phyloP scores from a whole-genome alignment of 225 moss, liverwort and hornwort genomes.

The Sphagnum contortum region DNA sequence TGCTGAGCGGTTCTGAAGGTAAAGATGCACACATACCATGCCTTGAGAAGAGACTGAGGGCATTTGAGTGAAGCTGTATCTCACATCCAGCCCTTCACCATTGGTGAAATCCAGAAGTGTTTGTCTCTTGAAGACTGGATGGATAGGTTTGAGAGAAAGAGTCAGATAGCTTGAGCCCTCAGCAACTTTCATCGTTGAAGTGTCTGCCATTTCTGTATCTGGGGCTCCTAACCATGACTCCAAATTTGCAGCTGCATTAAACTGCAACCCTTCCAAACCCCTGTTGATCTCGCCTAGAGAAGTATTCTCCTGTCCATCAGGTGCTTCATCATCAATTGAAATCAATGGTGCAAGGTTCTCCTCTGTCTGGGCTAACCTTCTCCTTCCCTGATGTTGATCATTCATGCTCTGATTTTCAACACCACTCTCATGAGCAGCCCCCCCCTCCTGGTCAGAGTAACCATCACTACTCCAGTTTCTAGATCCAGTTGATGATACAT shows the following conservation, averaged over 20 bases:
- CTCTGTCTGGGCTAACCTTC: background rate
- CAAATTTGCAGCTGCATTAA: constrained; percentile 43
- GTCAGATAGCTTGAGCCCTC: constrained; percentile 55
- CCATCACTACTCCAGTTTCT: constrained; percentile 27
- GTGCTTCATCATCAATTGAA: constrained; percentile 39
- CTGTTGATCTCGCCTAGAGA: background rate
- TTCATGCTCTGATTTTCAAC: constrained; percentile 33
- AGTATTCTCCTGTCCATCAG: constrained; percentile 8
- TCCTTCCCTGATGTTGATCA: constrained; percentile 7
- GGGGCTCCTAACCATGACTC: constrained; percentile 82
- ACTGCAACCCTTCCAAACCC: constrained; percentile 14
- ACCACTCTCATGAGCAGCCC: constrained; percentile 28
- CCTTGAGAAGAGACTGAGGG: constrained; percentile 24
- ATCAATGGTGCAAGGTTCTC: constrained; percentile 34
- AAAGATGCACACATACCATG: constrained; percentile 40
- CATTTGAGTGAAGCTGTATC: constrained; percentile 42
- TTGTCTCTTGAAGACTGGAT: constrained; percentile 22
- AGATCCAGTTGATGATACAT: constrained; percentile 34
- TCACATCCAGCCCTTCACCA: constrained; percentile 81
- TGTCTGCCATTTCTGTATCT: constrained; percentile 22
- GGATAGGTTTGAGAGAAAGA: constrained; percentile 50
- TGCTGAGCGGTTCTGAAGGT: constrained; percentile 57
- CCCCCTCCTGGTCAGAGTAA: constrained; percentile 46
- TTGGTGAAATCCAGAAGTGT: constrained; percentile 82
- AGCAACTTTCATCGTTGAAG: constrained; percentile 18